Conservation (phyloP, 2,329 filamentous ascomycete species). For the Colletotrichum shisoi region DNA sequence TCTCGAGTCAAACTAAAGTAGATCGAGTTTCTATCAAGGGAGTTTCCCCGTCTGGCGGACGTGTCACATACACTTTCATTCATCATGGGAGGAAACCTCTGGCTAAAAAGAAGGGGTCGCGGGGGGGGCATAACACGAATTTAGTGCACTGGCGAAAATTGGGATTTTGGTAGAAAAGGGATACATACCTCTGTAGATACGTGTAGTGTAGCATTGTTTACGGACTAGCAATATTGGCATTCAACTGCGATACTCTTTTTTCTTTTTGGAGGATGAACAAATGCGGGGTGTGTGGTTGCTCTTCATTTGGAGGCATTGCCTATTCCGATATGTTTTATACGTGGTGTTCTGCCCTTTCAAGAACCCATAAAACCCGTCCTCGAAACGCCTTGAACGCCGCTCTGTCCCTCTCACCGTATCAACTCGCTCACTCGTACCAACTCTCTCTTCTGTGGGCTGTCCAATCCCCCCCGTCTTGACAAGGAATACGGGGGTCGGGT, state of each 20-base stretch:
- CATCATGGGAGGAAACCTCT: conserved; percentile 30
- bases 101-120: conserved; percentile 9
- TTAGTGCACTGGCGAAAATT: conserved; percentile 34
- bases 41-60: background rate
- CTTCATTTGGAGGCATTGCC: conserved; percentile 19
- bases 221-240: conserved; percentile 28
- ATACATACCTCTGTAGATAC: conserved; percentile 39
- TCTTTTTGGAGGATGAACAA: background rate
- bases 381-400: conserved; percentile 35
- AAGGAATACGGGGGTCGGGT: conserved; percentile 3
- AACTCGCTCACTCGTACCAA: background rate
- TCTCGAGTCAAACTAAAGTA: conserved; percentile 42
- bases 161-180: conserved; percentile 36
- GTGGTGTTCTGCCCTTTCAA: conserved; percentile 21
- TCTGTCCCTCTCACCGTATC: background rate
- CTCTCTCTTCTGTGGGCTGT: conserved; percentile 13
- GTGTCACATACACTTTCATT: conserved; percentile 30
- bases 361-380: conserved; percentile 4
- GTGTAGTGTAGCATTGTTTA: conserved; percentile 31
- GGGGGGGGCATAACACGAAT: conserved; percentile 3
- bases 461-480: conserved; percentile 2
- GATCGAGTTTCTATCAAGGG: background rate
- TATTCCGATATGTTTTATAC: conserved; percentile 18
- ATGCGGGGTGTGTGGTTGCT: background rate
- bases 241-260: conserved; percentile 23